Base-by-base conservation (phyloP, 345 rosid species). In the Populus davidiana region DNA sequence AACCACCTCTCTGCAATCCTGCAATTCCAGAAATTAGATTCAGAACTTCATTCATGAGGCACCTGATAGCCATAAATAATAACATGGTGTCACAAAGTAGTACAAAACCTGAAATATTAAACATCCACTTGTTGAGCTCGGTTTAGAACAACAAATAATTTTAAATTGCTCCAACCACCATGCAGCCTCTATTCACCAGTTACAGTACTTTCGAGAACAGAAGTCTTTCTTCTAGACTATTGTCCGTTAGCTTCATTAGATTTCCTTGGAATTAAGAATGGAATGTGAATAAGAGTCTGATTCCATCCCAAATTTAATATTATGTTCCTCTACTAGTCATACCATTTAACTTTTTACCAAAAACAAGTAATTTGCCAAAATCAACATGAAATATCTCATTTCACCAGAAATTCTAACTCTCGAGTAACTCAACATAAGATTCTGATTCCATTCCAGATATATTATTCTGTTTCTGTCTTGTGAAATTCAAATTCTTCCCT, bases 1-100 rank as follows among this genome's bases (percentile, higher is more conserved):
- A 59, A 95, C 98, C 86, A 93, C 93, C 83, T 86, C 92, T 75
- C 75, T 83, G 70, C 98, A 95, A 82, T 93, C 98, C 98, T 93
- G 77, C 83, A 87, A 77, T 33, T 64, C 72, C 70, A 79, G 50
- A 75, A 81, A 78, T 67, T 49, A 25, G 67, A 78, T 72, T 36
- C 47, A 73, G 61, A 49, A 16, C 39, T 62, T 61, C 72, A 73
- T 31, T 17, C 77, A 52, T 36, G 11, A 49, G 50, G 73, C 50
- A 56, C 16, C 33, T 43, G 35, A 50, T 33, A 4, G 21, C 39
- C 70, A 41, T 31, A 25, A 67, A 50, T 29, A 67, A 14, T 36
- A 8, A 8, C 18, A 63, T 9, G 1, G 10, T 23, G 59, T 9
- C 54, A 20, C 17, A 49, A 31, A 44, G 23, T 31, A 14, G 69